Evolutionary conservation across 2,329 filamentous ascomycete genomes (phyloP).

Genomic region (Xylariaceae sp.): DNA sequence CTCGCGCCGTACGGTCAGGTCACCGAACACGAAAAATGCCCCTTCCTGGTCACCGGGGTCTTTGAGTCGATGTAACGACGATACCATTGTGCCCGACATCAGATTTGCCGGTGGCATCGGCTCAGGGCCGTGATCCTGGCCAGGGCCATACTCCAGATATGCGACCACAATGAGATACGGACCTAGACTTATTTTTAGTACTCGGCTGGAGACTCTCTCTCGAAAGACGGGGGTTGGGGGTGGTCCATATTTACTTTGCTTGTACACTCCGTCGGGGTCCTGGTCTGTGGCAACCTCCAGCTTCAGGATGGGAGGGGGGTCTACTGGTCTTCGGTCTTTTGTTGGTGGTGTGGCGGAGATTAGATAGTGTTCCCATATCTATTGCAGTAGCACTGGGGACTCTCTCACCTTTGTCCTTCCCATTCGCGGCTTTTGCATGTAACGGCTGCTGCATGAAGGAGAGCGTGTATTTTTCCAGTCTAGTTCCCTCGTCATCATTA

Average conservation of each 20-base stretch:
- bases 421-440: conserved; percentile 31
- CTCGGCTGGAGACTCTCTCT: neutral
- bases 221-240: neutral
- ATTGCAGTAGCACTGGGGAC: neutral
- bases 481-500: conserved; percentile 12
- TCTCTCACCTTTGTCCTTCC: conserved; percentile 32
- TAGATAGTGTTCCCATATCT: conserved; percentile 1
- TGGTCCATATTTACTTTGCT: conserved; percentile 50
- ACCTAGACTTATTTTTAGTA: conserved; percentile 23
- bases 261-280: conserved; percentile 44
- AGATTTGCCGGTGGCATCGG: conserved; percentile 41
- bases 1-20: conserved; percentile 71
- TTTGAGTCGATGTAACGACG: conserved; percentile 76
- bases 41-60: conserved; percentile 72
- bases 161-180: conserved; percentile 32
- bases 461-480: conserved; percentile 28
- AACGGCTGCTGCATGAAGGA: conserved; percentile 30
- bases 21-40: conserved; percentile 86
- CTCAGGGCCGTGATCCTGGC: conserved; percentile 37
- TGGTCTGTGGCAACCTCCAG: conserved; percentile 47
- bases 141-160: conserved; percentile 36
- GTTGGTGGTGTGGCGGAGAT: conserved; percentile 1
- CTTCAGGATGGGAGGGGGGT: conserved; percentile 80
- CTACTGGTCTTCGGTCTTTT: conserved; percentile 75
- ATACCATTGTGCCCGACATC: conserved; percentile 68